Evolutionary conservation across 2,329 filamentous ascomycete species (phyloP).

Genomic region (Sclerotinia spermophila): DNA sequence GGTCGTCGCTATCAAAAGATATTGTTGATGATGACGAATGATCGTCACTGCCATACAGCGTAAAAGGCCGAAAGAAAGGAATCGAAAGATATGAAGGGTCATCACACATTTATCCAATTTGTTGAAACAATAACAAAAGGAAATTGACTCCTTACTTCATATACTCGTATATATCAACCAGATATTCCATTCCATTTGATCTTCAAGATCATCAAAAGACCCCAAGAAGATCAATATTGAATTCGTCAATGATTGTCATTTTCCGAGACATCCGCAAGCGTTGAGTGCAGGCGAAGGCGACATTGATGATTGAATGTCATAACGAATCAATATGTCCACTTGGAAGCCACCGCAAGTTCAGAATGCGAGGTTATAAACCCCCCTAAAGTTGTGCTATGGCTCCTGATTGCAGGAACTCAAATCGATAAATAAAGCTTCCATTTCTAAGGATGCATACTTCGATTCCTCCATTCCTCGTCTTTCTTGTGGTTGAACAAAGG

Average conservation of each 20-base stretch:
- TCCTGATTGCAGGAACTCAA: slow-evolving; percentile 11
- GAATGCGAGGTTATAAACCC: not conserved
- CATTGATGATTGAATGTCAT: not conserved
- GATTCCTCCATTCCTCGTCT: not conserved
- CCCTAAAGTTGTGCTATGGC: not conserved
- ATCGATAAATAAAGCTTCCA: slow-evolving; percentile 2
- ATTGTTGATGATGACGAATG: not conserved
- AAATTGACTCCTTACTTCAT: not conserved
- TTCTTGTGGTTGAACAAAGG: slow-evolving; percentile 2
- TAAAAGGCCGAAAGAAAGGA: not conserved
- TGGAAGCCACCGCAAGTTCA: slow-evolving; percentile 19
- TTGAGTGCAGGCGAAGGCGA: slow-evolving; percentile 2
- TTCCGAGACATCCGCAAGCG: not conserved
- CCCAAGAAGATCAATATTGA: not conserved
- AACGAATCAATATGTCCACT: not conserved
- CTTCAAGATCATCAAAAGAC: slow-evolving; percentile 3
- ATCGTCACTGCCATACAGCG: not conserved
- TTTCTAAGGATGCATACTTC: not conserved
- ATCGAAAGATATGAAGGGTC: not conserved
- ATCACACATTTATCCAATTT: not conserved
- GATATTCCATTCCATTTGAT: not conserved
- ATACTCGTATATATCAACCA: not conserved
- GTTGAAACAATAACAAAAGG: not conserved
- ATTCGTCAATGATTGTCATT: slow-evolving; percentile 3
- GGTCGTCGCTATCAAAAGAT: not conserved